A percentile compares a stretch with the other conserved stretches of the same genome.
These are phyloP conservation scores for Colletotrichum musae DNA, from an alignment of 2,329 filamentous ascomycete genomes.

Conservation along the genomic window DNA sequence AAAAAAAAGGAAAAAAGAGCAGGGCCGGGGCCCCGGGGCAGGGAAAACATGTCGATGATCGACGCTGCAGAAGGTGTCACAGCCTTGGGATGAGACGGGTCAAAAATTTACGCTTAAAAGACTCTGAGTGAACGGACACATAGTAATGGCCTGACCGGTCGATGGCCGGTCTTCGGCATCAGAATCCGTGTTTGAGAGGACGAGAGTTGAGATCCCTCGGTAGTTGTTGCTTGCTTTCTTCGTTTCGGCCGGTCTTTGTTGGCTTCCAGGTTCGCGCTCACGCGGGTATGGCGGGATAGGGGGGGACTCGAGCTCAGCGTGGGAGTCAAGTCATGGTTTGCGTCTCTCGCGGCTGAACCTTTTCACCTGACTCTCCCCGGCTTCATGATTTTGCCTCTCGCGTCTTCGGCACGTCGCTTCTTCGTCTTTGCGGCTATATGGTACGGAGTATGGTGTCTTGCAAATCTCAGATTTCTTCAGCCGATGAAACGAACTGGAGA, in stretches of 20 bases:
- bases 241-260: constrained; percentile 27
- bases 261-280: neutral
- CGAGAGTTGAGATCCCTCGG: neutral
- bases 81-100: constrained; percentile 32
- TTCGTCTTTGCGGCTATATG: neutral
- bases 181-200: neutral
- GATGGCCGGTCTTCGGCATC: no score
- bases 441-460: neutral
- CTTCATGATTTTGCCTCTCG: constrained; percentile 9
- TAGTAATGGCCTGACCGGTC: neutral
- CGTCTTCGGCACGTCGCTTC: constrained; percentile 15
- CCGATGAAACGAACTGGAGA: constrained; percentile 38
- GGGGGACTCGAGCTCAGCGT: neutral
- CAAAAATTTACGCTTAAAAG: constrained; percentile 40
- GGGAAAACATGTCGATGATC: constrained; percentile 17
- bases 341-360: neutral
- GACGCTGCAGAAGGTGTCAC: constrained; percentile 37
- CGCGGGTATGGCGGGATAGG: neutral
- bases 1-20: constrained; percentile 3
- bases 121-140: neutral
- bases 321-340: neutral
- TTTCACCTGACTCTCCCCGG: neutral
- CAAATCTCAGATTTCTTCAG: constrained; percentile 10
- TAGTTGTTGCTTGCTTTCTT: neutral
- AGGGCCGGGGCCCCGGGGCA: neutral